phyloP scores from a whole-genome alignment of 2,329 filamentous ascomycete genomes.

The Apiospora malaysiana region DNA sequence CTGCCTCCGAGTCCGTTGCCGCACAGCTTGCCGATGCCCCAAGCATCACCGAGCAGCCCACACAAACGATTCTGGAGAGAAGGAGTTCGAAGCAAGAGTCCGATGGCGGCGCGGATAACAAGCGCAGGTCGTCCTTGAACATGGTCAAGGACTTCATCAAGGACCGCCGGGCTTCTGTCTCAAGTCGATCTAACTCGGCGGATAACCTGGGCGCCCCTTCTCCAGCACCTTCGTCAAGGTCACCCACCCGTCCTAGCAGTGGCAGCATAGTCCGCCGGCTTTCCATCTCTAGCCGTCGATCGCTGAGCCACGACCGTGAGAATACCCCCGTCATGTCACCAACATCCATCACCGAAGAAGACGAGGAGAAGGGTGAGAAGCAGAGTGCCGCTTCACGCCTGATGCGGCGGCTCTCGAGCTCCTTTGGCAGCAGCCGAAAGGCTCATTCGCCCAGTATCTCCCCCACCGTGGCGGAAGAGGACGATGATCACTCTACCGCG shows the following conservation, averaged over 20 bases:
- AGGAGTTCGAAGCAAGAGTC: conserved; percentile 47
- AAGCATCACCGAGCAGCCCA: conserved; percentile 35
- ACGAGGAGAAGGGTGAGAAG: conserved; percentile 55
- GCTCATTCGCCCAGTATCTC: conserved; percentile 52
- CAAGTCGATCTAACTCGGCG: conserved; percentile 51
- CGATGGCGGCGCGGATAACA: conserved; percentile 44
- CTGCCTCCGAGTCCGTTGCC: conserved; percentile 21
- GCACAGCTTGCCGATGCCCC: conserved; percentile 17
- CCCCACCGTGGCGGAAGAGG: conserved; percentile 58
- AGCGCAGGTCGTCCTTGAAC: conserved; percentile 63
- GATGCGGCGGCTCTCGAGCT: conserved; percentile 63
- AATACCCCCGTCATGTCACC: conserved; percentile 44
- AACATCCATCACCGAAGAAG: conserved; percentile 50
- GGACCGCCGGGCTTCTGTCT: conserved; percentile 59
- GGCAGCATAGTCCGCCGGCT: conserved; percentile 62
- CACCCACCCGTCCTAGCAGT: conserved; percentile 50
- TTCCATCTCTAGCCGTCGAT: conserved; percentile 68
- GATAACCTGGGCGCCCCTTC: conserved; percentile 46
- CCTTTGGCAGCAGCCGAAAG: conserved; percentile 54
- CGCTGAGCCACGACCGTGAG: conserved; percentile 52
- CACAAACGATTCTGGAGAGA: conserved; percentile 55
- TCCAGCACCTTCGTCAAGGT: conserved; percentile 44
- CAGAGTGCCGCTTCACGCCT: conserved; percentile 61
- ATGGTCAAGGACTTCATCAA: conserved; percentile 67
- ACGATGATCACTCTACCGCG: conserved; percentile 41